Base-by-base conservation (phyloP, 805 yeast species). In the Candida maris region DNA sequence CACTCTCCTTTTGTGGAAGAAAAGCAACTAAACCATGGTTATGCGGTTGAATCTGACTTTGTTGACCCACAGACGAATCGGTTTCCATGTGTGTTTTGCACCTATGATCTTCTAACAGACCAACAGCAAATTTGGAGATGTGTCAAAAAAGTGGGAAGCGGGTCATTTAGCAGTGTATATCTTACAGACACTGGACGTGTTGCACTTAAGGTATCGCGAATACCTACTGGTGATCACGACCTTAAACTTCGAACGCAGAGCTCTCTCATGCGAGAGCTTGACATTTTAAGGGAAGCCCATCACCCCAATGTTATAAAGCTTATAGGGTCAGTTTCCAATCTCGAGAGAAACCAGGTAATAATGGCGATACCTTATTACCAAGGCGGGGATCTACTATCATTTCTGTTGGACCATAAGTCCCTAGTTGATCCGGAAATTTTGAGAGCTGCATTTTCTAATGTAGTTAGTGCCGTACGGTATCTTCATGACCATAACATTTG, bases 331-430 rank as follows among this genome's bases (percentile, higher is more conserved):
- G 57, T 62, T 25, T 59, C 67, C 12, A 57, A 57, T 13, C 45
- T 67, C 17, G 34, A 39, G 6, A 35, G 39, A 13, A 48, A 49
- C 30, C 46, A 50, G 26, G 62, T 58, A 24, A 46, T 52, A 39
- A 71, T 89, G 59, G 81, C 83, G 27, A 67, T 89, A 51, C 85
- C 89, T 1, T 86, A 73, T 56, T 84, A 87, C 49, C 57, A 66
- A 5, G 97, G 97, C 4, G 97, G 97, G 4, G 96, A 88, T 51
- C 59, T 93, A 27, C 80, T 84, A 49, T 79, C 79, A 23, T 72
- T 85, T 41, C 73, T 81, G 0, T 59, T 75, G 7, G 51, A 51
- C 5, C 52, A 68, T 39, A 59, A 72, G n/a, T 49, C 64, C 7
- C 47, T 62, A 30, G 40, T 86, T 37, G 54, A 67, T 15, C 67